phyloP scores from a whole-genome alignment of 2,329 filamentous ascomycete genomes.

The Fusarium anguioides region DNA sequence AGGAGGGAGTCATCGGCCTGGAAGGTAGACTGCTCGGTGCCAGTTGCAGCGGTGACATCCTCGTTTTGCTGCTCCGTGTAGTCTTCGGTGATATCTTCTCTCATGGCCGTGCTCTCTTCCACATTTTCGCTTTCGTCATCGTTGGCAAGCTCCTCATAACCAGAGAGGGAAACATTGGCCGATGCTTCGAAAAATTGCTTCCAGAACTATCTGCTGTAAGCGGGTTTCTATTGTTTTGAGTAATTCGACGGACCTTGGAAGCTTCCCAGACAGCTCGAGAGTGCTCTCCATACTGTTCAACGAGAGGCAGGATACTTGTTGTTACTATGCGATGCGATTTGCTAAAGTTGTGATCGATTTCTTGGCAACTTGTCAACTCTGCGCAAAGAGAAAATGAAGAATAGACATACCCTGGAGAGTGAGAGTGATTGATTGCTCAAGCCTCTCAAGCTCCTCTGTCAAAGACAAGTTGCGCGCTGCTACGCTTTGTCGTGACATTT shows the following conservation, averaged over 20 bases:
- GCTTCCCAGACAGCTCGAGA: slow-evolving; percentile 96
- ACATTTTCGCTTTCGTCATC: slow-evolving; percentile 67
- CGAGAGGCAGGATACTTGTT: slow-evolving; percentile 88
- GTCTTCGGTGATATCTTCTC: slow-evolving; percentile 66
- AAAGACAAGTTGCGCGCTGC: slow-evolving; percentile 74
- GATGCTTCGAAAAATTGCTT: slow-evolving; percentile 99
- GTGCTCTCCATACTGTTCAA: slow-evolving; percentile 95
- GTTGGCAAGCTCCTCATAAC: slow-evolving; percentile 86
- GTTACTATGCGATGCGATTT: slow-evolving; percentile 97
- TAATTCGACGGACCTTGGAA: slow-evolving; percentile 73
- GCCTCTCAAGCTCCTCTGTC: slow-evolving; percentile 93
- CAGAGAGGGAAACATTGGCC: slow-evolving; percentile 94
- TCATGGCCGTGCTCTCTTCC: slow-evolving; percentile 65
- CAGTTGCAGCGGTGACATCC: slow-evolving; percentile 52
- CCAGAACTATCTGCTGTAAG: slow-evolving; percentile 77
- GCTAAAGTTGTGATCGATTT: slow-evolving; percentile 99
- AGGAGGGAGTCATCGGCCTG: slow-evolving; percentile 73
- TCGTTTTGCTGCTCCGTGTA: slow-evolving; percentile 56
- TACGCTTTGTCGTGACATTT: slow-evolving; percentile 62
- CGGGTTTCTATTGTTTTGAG: neutral
- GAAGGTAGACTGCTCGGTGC: slow-evolving; percentile 50
- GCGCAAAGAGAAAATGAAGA: neutral
- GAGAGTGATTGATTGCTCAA: slow-evolving; percentile 96
- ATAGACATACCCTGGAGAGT: slow-evolving; percentile 80
- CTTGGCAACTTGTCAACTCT: slow-evolving; percentile 57